Evolutionary conservation across 495 filamentous ascomycete genomes (phyloP).

Genomic region (Penicillium cataractarum): DNA sequence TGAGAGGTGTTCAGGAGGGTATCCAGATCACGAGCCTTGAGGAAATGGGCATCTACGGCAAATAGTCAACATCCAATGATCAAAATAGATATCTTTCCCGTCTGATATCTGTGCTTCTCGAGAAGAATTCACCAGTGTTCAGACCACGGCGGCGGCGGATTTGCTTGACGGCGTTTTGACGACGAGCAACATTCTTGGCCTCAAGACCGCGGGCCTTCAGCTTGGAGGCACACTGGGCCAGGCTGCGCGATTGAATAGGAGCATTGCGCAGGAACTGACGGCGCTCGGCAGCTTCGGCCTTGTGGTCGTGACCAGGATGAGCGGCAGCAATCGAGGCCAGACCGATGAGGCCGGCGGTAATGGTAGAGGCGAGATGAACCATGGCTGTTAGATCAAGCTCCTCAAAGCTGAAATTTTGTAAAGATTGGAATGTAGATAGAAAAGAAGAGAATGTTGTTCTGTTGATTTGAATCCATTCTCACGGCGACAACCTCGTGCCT

Average conservation of each 20-base stretch:
- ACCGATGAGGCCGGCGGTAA: conserved; percentile 23
- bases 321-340: conserved; percentile 31
- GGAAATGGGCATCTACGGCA: conserved; percentile 25
- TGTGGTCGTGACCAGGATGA: conserved; percentile 54
- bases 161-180: conserved; percentile 35
- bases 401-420: background rate
- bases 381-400: conserved; percentile 14
- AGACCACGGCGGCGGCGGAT: conserved; percentile 35
- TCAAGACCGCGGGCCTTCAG: conserved; percentile 54
- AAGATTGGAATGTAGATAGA: background rate
- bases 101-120: background rate
- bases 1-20: conserved; percentile 44
- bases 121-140: conserved; percentile 15
- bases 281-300: conserved; percentile 50
- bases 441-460: background rate
- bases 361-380: conserved; percentile 23
- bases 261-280: conserved; percentile 42
- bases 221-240: conserved; percentile 52
- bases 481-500: background rate
- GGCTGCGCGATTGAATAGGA: conserved; percentile 39
- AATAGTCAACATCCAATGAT: conserved; percentile 2
- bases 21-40: conserved; percentile 47
- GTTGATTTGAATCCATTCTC: background rate
- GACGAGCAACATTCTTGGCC: conserved; percentile 48
- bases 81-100: background rate